phyloP scores from a whole-genome alignment of 352 stramenopile species.

The Phytopythium mirpurense region DNA sequence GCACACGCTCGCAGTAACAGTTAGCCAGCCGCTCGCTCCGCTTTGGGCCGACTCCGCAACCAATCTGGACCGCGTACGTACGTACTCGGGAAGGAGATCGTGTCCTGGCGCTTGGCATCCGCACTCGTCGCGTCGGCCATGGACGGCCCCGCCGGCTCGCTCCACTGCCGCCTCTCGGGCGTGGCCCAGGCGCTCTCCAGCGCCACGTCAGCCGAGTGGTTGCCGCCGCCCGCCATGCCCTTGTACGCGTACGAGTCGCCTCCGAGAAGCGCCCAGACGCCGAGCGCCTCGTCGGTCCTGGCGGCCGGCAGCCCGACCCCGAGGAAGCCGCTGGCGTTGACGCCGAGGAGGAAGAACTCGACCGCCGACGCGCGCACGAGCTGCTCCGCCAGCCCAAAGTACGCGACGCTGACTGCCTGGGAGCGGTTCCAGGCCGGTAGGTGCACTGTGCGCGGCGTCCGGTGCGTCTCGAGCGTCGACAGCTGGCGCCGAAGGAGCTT shows the following conservation, averaged over 20 bases:
- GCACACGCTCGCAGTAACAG: no score
- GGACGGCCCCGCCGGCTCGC: slow-evolving; percentile 33
- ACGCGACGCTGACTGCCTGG: slow-evolving; percentile 20
- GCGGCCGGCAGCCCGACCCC: slow-evolving; percentile 43
- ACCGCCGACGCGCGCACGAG: slow-evolving; percentile 34
- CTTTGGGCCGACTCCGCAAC: no score
- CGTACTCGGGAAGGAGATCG: slow-evolving; percentile 54
- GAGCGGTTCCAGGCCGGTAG: slow-evolving; percentile 24
- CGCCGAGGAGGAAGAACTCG: slow-evolving; percentile 46
- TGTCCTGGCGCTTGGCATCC: slow-evolving; percentile 29
- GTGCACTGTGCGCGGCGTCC: slow-evolving; percentile 12
- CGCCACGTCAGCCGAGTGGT: slow-evolving; percentile 11
- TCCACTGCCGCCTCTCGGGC: slow-evolving; percentile 21
- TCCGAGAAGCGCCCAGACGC: slow-evolving; percentile 35
- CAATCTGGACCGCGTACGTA: no score
- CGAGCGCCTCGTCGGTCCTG: slow-evolving; percentile 20
- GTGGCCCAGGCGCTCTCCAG: slow-evolving; percentile 4
- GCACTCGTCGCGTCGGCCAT: slow-evolving; percentile 24
- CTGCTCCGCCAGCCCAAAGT: slow-evolving; percentile 43
- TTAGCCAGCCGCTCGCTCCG: no score
- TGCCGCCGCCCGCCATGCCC: slow-evolving; percentile 11
- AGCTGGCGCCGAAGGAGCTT: slow-evolving; percentile 49
- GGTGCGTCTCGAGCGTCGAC: slow-evolving; percentile 19
- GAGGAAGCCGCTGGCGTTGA: slow-evolving; percentile 45
- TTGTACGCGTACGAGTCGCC: slow-evolving; percentile 20